phyloP scores from a whole-genome alignment of 257 asterid species.

The Echites panduratus region DNA sequence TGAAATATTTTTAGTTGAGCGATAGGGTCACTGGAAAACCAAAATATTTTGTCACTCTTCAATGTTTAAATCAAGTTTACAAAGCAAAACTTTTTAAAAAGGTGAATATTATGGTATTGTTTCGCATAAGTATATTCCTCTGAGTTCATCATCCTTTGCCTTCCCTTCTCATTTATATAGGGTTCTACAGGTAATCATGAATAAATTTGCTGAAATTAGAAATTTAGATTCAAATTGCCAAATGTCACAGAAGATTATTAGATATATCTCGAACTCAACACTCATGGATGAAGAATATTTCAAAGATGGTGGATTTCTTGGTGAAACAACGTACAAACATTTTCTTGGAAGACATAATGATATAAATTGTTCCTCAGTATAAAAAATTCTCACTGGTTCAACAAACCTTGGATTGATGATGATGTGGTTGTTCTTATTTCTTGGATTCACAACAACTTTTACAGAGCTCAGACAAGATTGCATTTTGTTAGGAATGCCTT shows the following conservation, averaged over 20 bases:
- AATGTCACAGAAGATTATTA: constrained; percentile 31
- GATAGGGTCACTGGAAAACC: constrained; percentile 36
- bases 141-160: background rate
- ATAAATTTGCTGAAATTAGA: constrained; percentile 66
- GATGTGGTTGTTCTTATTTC: no score
- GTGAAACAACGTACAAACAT: constrained; percentile 52
- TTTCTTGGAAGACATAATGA: background rate
- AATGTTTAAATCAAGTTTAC: constrained; percentile 53
- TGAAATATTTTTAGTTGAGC: background rate
- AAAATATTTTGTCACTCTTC: constrained; percentile 53
- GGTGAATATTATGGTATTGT: constrained; percentile 26
- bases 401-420: no score
- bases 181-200: constrained; percentile 33
- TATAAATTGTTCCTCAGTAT: background rate
- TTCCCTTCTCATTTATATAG: background rate
- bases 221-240: constrained; percentile 45
- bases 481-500: no score
- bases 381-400: background rate
- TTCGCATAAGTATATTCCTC: background rate
- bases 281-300: constrained; percentile 55
- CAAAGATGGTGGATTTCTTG: constrained; percentile 39
- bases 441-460: no score
- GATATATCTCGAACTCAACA: constrained; percentile 48
- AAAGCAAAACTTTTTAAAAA: constrained; percentile 57
- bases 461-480: no score